Evolutionary conservation across 2,329 filamentous ascomycete genomes (phyloP).

Genomic region (Leptographium lundbergii): DNA sequence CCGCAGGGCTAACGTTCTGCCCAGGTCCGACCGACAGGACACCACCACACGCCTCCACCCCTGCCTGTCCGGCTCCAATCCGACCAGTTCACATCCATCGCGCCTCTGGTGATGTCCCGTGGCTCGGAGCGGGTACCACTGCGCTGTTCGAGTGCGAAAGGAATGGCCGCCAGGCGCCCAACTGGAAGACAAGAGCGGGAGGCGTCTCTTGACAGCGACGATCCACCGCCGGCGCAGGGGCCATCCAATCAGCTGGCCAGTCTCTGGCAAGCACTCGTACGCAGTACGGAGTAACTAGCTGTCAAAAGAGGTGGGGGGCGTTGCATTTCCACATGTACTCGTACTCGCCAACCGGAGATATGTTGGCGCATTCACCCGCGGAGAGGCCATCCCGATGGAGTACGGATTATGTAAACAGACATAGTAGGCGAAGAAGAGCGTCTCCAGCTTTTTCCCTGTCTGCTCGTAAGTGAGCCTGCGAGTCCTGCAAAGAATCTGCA

Average conservation of each 20-base stretch:
- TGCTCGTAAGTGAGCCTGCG: not conserved
- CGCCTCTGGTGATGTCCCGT: not conserved
- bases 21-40: not conserved
- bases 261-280: not conserved
- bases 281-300: not conserved
- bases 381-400: not conserved
- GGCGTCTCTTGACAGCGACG: not conserved
- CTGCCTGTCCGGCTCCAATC: not conserved
- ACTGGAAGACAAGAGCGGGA: not conserved
- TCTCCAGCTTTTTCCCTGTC: not conserved
- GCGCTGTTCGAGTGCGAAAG: not conserved
- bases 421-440: not conserved
- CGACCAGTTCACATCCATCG: not conserved
- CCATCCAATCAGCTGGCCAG: too few species aligned
- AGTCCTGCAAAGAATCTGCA: not conserved
- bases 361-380: not conserved
- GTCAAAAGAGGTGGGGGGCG: not conserved
- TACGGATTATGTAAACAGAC: too few species aligned
- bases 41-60: not conserved
- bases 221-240: not conserved
- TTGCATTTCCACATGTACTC: not conserved
- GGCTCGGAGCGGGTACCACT: not conserved
- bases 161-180: not conserved
- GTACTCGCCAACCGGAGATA: not conserved
- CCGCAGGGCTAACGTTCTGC: not conserved